phyloP scores from a whole-genome alignment of 192 early-diverging fungal genomes.

The Gonapodya prolifera region DNA sequence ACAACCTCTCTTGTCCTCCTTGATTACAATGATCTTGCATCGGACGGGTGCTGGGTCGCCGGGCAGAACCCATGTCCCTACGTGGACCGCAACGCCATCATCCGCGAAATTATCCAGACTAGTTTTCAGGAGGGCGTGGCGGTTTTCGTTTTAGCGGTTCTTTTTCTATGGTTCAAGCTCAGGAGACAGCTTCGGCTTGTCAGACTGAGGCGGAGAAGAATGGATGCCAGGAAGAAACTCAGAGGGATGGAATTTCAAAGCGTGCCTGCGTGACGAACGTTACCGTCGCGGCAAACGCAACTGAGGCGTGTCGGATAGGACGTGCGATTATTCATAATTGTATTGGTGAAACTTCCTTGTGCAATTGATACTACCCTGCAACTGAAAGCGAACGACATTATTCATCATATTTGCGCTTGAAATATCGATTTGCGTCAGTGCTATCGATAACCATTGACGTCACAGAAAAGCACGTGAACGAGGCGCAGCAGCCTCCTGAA shows the following conservation, averaged over 20 bases:
- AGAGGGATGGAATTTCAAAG: not conserved
- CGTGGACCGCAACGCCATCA: constrained; percentile 3
- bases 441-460: too few relatives aligned
- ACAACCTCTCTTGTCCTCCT: not conserved
- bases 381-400: too few relatives aligned
- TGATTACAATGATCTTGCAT: not conserved
- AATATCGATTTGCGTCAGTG: too few relatives aligned
- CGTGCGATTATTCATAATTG: too few relatives aligned
- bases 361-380: too few relatives aligned
- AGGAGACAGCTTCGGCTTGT: not conserved
- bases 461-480: too few relatives aligned
- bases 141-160: not conserved
- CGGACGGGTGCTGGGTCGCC: not conserved
- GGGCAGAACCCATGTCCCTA: not conserved
- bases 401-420: too few relatives aligned
- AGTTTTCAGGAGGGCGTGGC: constrained; percentile 1
- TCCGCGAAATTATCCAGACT: constrained; percentile 1
- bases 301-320: too few relatives aligned
- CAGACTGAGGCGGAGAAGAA: not conserved
- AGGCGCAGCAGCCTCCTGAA: too few relatives aligned
- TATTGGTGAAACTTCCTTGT: too few relatives aligned
- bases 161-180: constrained; percentile 2
- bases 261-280: not conserved
- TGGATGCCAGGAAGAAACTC: not conserved
- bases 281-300: too few relatives aligned